Evolutionary conservation across 257 asterid species (phyloP), one percentile per base, ranked within the genome.

Genomic region (Solanum ahanhuiri): DNA sequence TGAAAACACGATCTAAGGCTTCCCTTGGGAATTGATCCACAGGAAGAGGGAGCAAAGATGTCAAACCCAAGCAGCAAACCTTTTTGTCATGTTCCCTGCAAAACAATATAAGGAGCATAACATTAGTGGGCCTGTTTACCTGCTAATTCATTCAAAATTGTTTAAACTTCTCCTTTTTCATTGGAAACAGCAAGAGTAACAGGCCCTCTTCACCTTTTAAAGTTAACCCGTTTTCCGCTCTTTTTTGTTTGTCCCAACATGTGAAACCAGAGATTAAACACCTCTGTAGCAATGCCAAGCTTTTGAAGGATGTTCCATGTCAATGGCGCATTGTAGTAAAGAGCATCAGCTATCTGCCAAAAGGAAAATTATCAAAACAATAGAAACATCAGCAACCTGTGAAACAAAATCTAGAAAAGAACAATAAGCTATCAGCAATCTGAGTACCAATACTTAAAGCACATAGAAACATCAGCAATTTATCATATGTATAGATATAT

Each of bases 31-130:
- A 89, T 93, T 92, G 99, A 85, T 91, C 97, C 67, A 93, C 95
- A 73, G 99, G 96, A 88, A 97, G 98, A 83, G 95, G 97, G 37
- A 97, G 93, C 93, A 97, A 89, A 7, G 99, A 97, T 48, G 99
- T 97, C 90, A 97, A 92, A 69, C 99, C 99, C 92, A 97, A 90
- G 90, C 98, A 94, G 94, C 99, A 95, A 12, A 97, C 96, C 87
- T 97, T 97, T 89, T 97, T 97, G 87, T 97, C 99, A 35, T 97
- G 98, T 87, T 95, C 99, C 94, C 99, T 97, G 96, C 86, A 91
- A 84, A 79, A 88, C 87, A 85, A 85, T 67, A 85, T 7, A 71
- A 18, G 51, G 69, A 20, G 35, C 77, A 70, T 31, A 70, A 17
- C 45, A 85, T 85, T 15, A 51, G 18, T 20, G 57, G 35, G 37